Evolutionary conservation across 768 basidiomycete species (phyloP).

Genomic region (Leucocoprinus sp.): DNA sequence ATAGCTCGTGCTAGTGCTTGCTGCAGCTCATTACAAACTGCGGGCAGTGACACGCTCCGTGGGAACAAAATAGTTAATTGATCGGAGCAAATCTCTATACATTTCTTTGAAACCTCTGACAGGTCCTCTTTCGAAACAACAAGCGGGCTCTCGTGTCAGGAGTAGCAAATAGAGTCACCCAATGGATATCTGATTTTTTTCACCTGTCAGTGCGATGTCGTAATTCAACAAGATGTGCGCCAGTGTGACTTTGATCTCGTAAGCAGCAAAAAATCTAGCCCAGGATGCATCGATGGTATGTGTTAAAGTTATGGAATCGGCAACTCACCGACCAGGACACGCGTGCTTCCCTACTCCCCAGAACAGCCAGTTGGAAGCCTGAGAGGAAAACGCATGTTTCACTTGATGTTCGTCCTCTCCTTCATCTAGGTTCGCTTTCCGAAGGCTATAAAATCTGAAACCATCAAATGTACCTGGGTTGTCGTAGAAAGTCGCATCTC

Average conservation of each 20-base stretch:
- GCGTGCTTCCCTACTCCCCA: conserved; percentile 29
- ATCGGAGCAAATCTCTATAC: neutral
- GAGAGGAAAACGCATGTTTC: conserved; percentile 19
- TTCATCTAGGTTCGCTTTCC: conserved; percentile 15
- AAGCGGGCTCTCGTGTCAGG: neutral
- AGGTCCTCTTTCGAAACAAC: neutral
- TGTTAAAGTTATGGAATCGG: neutral
- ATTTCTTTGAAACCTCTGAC: neutral
- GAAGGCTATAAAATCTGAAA: conserved; percentile 35
- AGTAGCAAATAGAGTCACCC: neutral
- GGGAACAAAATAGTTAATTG: neutral
- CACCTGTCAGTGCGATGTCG: conserved; percentile 8
- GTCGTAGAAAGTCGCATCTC: conserved; percentile 21
- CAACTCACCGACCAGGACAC: conserved; percentile 18
- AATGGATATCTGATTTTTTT: neutral
- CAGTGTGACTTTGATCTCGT: conserved; percentile 11
- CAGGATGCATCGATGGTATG: neutral
- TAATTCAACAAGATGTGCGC: conserved; percentile 11
- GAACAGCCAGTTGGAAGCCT: conserved; percentile 19
- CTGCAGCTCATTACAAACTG: neutral
- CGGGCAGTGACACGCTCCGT: neutral
- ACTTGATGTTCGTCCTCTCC: conserved; percentile 20
- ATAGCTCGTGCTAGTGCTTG: neutral
- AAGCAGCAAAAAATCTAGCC: conserved; percentile 17
- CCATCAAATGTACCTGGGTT: conserved; percentile 33